These are phyloP conservation scores for Anacardium occidentale DNA, from an alignment of 345 rosid genomes.

Conservation along the genomic window DNA sequence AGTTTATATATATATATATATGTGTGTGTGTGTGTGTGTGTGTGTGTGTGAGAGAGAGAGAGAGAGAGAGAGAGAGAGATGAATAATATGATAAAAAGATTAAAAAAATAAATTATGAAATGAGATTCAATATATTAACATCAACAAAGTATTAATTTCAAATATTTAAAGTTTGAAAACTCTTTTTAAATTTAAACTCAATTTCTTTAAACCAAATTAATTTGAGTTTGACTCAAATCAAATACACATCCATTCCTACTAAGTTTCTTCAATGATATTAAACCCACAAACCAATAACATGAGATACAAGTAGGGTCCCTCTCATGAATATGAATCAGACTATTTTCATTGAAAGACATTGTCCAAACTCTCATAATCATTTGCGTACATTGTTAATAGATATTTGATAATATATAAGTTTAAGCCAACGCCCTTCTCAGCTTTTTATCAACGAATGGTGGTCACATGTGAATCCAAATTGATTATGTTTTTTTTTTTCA, in stretches of 20 bases:
- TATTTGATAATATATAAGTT: background rate
- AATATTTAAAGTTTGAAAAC: too few species aligned
- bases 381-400: background rate
- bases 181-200: too few species aligned
- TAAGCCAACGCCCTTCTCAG: background rate
- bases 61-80: background rate
- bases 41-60: too few species aligned
- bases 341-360: conserved; percentile 10
- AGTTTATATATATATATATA: conserved; percentile 17
- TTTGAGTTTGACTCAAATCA: too few species aligned
- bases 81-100: too few species aligned
- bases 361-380: conserved; percentile 10
- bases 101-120: too few species aligned
- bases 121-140: too few species aligned
- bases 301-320: conserved; percentile 9
- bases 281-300: background rate
- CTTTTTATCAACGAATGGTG: background rate
- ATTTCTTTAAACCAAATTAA: too few species aligned
- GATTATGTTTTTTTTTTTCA: too few species aligned
- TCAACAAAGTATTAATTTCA: too few species aligned
- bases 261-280: background rate
- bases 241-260: too few species aligned
- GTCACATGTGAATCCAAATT: background rate
- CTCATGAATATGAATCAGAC: conserved; percentile 19
- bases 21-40: too few species aligned